Base-by-base conservation (phyloP, 768 basidiomycete species). In the Boletus vermiculosoides region DNA sequence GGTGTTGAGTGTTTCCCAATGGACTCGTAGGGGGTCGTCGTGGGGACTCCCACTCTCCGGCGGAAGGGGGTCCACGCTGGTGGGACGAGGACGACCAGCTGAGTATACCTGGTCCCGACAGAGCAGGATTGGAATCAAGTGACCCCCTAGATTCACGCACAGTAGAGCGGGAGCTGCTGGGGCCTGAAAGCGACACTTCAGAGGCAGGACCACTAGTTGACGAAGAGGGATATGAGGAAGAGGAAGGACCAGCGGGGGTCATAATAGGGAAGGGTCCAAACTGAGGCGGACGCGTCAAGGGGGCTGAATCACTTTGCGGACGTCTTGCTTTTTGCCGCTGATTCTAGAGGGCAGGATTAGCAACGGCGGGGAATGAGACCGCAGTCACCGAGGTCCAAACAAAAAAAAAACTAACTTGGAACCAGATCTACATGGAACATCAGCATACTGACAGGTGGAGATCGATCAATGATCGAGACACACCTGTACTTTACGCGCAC, bases 401-500 rank as follows among this genome's bases (percentile, higher is more conserved):
- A 30, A 30, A 4, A 49, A 44, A 48, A 50, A 58, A 1, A 61
- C 62, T 20, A 12, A 89, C 90, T 81, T 92, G 91, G 74, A 93
- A 93, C 91, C 91, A 93, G 63, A 93, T 91, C 91, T 93, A 66
- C 4, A 45, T 28, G 56, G 28, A 54, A 56, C 30, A 42, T 60
- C 42, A 66, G 50, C 55, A 58, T 57, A 25, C 33, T 54, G 37
- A 51, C n/a, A n/a, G 25, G 23, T 34, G 36, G 33, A 60, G 46
- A 52, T 52, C 40, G 41, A 52, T 50, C 56, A 8, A 25, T 44
- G 36, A 46, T 57, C 37, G 23, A 15, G 7, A 79, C 87, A 67
- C 64, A 89, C 91, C 83, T 94, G 92, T 3, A 94, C 92, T 77
- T 94, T 92, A 40, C 92, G 83, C 46, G 91, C 90, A 69, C 90